Evolutionary conservation across 805 yeast genomes (phyloP).

Genomic region (Kazachstania taianensis): DNA sequence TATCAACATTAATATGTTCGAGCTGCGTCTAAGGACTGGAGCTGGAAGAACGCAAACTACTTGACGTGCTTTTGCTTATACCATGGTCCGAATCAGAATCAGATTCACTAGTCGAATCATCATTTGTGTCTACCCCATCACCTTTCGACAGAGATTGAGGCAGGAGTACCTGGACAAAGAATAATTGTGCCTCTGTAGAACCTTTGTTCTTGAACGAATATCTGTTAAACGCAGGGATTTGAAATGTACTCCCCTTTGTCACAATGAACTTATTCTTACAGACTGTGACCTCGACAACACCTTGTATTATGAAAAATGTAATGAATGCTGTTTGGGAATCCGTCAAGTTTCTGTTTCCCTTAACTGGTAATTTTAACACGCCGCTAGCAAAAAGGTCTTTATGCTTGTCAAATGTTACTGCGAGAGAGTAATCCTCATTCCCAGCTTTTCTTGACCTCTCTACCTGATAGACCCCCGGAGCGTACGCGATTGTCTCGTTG

Average conservation of each 20-base stretch:
- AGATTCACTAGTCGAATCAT: no score
- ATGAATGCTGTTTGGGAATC: constrained; percentile 50
- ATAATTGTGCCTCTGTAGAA: constrained; percentile 46
- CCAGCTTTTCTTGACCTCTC: constrained; percentile 32
- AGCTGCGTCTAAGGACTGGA: no score
- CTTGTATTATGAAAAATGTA: constrained; percentile 65
- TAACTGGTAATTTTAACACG: constrained; percentile 53
- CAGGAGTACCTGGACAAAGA: constrained; percentile 58
- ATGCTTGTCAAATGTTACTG: constrained; percentile 54
- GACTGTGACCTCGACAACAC: constrained; percentile 58
- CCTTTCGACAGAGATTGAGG: constrained; percentile 25
- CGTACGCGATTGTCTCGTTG: constrained; percentile 44
- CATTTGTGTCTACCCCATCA: neutral
- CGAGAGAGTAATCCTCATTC: constrained; percentile 49
- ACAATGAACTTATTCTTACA: constrained; percentile 50
- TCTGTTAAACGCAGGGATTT: constrained; percentile 67
- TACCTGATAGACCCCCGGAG: constrained; percentile 44
- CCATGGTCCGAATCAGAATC: no score
- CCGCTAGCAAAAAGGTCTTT: constrained; percentile 65
- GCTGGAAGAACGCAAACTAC: no score
- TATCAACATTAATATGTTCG: no score
- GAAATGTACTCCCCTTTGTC: constrained; percentile 65
- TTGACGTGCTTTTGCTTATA: no score
- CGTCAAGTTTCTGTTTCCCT: constrained; percentile 52
- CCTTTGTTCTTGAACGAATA: constrained; percentile 63